Conservation (phyloP, 108 stramenopile genomes). For the Hondaea fermentalgiana region DNA sequence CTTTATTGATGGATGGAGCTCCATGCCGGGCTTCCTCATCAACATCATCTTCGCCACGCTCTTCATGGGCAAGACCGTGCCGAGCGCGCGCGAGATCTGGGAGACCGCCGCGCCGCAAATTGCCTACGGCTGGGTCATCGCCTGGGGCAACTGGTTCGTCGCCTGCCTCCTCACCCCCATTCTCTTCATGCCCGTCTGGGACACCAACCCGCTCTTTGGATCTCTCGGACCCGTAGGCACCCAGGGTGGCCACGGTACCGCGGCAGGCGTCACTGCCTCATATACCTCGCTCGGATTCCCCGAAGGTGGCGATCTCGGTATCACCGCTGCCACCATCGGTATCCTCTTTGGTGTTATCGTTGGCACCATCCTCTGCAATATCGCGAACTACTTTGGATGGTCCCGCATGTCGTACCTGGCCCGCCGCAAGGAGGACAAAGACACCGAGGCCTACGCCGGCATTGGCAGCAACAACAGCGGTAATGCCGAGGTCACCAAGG, state of each 20-base stretch:
- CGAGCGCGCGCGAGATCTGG: background rate
- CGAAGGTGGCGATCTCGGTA: background rate
- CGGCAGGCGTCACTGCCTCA: background rate
- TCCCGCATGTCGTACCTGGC: background rate
- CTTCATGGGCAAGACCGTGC: background rate
- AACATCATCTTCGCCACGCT: conserved; percentile 15
- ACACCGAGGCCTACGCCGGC: background rate
- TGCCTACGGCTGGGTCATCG: conserved; percentile 1
- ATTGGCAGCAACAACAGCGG: background rate
- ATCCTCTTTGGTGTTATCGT: conserved; percentile 11
- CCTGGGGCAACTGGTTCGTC: conserved; percentile 3
- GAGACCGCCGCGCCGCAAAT: background rate
- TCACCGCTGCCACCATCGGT: background rate
- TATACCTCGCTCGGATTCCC: background rate
- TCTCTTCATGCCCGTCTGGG: background rate
- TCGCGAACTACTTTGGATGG: background rate
- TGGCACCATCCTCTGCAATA: background rate
- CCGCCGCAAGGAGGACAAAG: background rate
- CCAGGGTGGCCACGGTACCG: background rate
- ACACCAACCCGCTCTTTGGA: background rate
- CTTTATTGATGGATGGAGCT: background rate
- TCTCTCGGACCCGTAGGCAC: background rate
- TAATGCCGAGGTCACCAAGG: too few species aligned
- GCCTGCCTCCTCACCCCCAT: background rate
- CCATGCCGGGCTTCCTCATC: conserved; percentile 11